phyloP scores from a whole-genome alignment of 169 alveolate genomes.

The Eimeria necatrix region DNA sequence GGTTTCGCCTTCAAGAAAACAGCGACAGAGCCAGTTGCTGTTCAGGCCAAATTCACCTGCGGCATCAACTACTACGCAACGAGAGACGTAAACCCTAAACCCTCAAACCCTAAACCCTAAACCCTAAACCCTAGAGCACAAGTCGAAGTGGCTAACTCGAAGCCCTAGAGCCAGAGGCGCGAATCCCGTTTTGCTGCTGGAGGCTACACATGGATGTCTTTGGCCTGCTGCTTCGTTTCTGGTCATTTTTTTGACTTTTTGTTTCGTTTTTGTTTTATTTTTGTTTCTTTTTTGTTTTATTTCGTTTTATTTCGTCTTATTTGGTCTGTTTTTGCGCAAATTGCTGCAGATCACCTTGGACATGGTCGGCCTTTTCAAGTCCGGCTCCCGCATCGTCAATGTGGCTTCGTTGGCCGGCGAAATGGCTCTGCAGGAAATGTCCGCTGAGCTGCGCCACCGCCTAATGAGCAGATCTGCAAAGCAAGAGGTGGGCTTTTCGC shows the following conservation, averaged over 20 bases:
- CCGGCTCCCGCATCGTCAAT: conserved; percentile 46
- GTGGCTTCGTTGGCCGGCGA: conserved; percentile 65
- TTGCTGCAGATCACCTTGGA: conserved; percentile 23
- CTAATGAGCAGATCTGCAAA: conserved; percentile 11
- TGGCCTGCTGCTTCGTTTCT: too few species aligned
- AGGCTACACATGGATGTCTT: too few species aligned
- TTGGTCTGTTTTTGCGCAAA: not conserved
- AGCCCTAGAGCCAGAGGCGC: too few species aligned
- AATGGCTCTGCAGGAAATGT: conserved; percentile 24
- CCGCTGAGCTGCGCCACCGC: conserved; percentile 38
- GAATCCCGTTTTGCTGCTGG: too few species aligned
- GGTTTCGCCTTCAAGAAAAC: conserved; percentile 49
- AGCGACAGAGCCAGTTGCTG: conserved; percentile 51
- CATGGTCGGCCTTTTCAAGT: not conserved
- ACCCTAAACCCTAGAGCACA: not conserved
- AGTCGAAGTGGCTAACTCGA: too few species aligned
- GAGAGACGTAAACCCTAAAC: conserved; percentile 38
- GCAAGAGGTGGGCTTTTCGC: not conserved
- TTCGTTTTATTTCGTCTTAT: too few species aligned
- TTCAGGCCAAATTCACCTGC: conserved; percentile 41
- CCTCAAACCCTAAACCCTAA: not conserved
- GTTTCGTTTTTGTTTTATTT: too few species aligned
- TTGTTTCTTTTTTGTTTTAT: too few species aligned
- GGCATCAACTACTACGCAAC: conserved; percentile 77
- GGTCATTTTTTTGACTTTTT: too few species aligned